Percentiles rank a stretch among this genome's conserved stretches.
These are phyloP conservation scores for Trichoderma lentiforme DNA, from an alignment of 2,329 filamentous ascomycete genomes.

Conservation along the genomic window DNA sequence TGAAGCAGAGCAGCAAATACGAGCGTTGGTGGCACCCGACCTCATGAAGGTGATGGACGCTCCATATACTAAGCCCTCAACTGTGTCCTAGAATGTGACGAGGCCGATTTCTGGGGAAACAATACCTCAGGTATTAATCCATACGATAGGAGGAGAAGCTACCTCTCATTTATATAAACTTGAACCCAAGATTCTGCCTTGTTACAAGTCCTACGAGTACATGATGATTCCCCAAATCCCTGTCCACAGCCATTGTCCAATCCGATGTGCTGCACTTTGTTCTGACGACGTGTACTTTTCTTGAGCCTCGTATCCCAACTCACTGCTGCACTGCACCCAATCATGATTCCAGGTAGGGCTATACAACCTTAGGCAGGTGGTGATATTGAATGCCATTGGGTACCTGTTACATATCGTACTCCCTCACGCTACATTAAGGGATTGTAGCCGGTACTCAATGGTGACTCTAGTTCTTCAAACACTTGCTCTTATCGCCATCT, in stretches of 20 bases:
- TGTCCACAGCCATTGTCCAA: neutral
- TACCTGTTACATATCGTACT: too few species aligned
- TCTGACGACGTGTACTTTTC: neutral
- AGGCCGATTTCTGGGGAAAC: neutral
- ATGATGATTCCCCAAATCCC: neutral
- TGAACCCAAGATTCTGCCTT: neutral
- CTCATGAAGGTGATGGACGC: neutral
- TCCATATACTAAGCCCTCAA: neutral
- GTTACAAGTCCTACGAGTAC: neutral
- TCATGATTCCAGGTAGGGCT: neutral
- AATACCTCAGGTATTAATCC: neutral
- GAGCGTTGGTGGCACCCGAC: neutral
- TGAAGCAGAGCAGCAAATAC: neutral
- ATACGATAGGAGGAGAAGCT: neutral
- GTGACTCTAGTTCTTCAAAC: neutral
- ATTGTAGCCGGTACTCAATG: neutral
- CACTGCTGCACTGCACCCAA: neutral
- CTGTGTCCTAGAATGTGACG: neutral
- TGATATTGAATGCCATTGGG: neutral
- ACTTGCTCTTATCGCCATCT: neutral
- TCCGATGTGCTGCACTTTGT: neutral
- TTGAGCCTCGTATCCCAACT: neutral
- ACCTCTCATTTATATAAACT: neutral
- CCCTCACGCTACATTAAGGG: neutral
- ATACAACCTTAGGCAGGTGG: neutral